Evolutionary conservation across 495 filamentous ascomycete species (phyloP).

Genomic region (Hypoxylon rickii): DNA sequence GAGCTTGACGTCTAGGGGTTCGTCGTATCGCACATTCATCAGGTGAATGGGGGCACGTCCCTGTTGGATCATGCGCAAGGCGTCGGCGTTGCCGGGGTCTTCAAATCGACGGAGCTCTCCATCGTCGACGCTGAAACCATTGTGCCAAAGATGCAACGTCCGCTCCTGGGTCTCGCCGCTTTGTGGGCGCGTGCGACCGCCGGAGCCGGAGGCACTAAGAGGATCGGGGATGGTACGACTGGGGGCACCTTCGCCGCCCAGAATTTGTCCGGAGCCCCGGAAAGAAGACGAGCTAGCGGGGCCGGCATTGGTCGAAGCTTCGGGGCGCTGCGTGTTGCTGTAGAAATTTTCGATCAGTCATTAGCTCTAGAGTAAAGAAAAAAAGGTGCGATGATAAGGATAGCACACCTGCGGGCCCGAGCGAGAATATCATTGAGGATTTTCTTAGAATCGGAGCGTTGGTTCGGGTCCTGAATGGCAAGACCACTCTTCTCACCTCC

Average conservation of each 20-base stretch:
- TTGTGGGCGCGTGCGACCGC: conserved; percentile 13
- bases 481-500: conserved; percentile 96
- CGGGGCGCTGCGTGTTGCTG: conserved; percentile 64
- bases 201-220: conserved; percentile 41
- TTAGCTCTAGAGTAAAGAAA: neutral
- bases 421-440: conserved; percentile 80
- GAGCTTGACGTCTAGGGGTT: conserved; percentile 89
- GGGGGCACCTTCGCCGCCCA: conserved; percentile 87
- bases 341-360: neutral
- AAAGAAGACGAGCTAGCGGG: conserved; percentile 65
- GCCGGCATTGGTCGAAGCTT: conserved; percentile 51
- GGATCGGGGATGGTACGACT: conserved; percentile 74
- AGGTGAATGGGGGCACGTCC: conserved; percentile 86
- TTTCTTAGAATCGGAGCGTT: conserved; percentile 63
- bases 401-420: conserved; percentile 73
- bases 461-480: conserved; percentile 84
- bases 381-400: neutral
- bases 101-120: conserved; percentile 87
- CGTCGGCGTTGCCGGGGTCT: conserved; percentile 81
- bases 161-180: conserved; percentile 59
- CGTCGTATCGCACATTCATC: conserved; percentile 82
- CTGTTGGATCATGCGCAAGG: conserved; percentile 80
- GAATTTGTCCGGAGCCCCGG: conserved; percentile 78
- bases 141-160: conserved; percentile 85
- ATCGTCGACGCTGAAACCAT: conserved; percentile 95